These are phyloP conservation scores for Neofusicoccum kwambonambiense DNA, from an alignment of 2,329 filamentous ascomycete species.

Conservation along the genomic window DNA sequence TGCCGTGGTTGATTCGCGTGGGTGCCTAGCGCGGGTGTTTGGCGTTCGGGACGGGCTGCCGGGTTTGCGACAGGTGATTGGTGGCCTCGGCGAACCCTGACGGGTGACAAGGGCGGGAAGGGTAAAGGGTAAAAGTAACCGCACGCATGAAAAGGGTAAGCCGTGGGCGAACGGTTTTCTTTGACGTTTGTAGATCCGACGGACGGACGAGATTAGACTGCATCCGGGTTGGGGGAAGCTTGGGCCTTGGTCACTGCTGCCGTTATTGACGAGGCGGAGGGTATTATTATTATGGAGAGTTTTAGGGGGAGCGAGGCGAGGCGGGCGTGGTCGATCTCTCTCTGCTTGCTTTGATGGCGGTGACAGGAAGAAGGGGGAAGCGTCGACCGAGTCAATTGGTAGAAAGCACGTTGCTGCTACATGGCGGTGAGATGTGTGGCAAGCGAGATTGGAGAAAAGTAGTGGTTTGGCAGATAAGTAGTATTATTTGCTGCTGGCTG, in stretches of 20 bases:
- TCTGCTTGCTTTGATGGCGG: neutral
- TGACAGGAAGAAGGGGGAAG: neutral
- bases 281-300: neutral
- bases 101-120: neutral
- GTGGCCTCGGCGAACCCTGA: neutral
- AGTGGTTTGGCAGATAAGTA: neutral
- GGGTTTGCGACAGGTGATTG: neutral
- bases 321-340: neutral
- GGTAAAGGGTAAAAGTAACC: neutral
- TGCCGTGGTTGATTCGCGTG: no score
- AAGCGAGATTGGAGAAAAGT: neutral
- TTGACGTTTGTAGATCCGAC: no score
- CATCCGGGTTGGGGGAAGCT: neutral
- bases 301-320: neutral
- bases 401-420: neutral
- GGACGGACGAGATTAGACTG: no score
- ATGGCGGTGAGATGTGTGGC: neutral
- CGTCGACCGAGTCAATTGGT: neutral
- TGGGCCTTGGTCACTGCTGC: neutral
- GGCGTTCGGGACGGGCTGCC: neutral
- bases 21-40: neutral
- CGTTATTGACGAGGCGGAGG: neutral
- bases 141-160: no score
- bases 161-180: neutral
- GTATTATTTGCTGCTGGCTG: constrained; percentile 9